phyloP scores from a whole-genome alignment of 129 eudicot genomes.

The Chrysanthemum lavandulifolium region DNA sequence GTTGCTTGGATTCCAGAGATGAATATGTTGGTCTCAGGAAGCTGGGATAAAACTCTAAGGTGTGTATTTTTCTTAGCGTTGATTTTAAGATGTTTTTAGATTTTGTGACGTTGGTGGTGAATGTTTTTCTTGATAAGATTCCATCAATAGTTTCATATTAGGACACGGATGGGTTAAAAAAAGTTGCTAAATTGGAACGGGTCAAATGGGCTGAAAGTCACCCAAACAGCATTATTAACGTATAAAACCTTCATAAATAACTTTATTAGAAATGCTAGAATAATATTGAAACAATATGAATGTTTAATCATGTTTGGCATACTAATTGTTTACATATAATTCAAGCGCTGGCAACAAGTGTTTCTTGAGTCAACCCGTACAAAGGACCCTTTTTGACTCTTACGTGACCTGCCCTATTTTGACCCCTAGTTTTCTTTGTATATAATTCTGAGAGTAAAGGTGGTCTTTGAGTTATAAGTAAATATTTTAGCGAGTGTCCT shows the following conservation, averaged over 20 bases:
- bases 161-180: not conserved
- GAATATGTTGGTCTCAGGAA: constrained; percentile 79
- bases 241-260: not conserved
- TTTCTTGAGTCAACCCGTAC: too few species aligned
- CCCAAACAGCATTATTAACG: not conserved
- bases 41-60: constrained; percentile 96
- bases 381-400: too few species aligned
- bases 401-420: too few species aligned
- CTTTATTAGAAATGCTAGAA: not conserved
- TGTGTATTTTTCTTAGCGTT: constrained; percentile 17
- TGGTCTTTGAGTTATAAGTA: too few species aligned
- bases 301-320: not conserved
- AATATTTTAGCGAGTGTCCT: too few species aligned
- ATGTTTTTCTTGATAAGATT: not conserved
- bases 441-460: too few species aligned
- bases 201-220: not conserved
- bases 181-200: not conserved
- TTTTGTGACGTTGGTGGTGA: not conserved
- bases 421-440: too few species aligned
- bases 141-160: not conserved
- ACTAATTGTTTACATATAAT: too few species aligned
- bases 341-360: too few species aligned
- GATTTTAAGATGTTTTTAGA: not conserved
- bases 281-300: not conserved
- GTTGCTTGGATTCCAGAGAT: constrained; percentile 97